Evolutionary conservation across 2,329 filamentous ascomycete genomes (phyloP), one percentile per base, ranked within the genome.

Genomic region (Fusarium newnesense): DNA sequence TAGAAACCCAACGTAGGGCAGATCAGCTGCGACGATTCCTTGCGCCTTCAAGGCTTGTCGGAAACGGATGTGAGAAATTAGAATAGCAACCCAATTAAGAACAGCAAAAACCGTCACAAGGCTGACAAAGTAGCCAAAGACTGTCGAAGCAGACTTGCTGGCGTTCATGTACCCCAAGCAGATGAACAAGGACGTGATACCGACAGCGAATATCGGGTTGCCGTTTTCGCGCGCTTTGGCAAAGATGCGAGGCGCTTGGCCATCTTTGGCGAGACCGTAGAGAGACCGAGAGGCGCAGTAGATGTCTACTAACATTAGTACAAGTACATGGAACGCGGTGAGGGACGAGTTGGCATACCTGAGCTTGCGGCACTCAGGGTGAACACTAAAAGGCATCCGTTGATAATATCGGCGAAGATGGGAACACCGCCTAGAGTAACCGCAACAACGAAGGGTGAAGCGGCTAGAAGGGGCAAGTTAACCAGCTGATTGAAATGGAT

Each of bases 91-190:
- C 83, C 84, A 86, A 74, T 84, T 84, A 32, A 86, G 78, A 21
- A 83, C 80, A 7, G 82, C 84, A 58, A 84, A 84, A 4, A 85
- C 81, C 1, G 84, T 85, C 30, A 84, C 80, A 7, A 86, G 76
- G 40, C 80, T 83, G 21, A 85, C 80, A n/a, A 86, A 80, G 70
- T 84, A 85, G 3, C 78, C 79, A 44, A 86, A 85, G 1, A 85
- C 82, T 1, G 44, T 12, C 26, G 49, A 9, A 80, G 66, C 0
- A 83, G 77, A 32, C 76, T 76, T 82, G 59, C 76, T 79, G 1
- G 81, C 79, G 44, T 84, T 85, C 73, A 86, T 78, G 75, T 82
- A 85, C 0, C 80, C 84, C 4, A 86, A 76, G 4, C 76, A 67
- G 30, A 80, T 78, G 63, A 85, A 83, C 9, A 58, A 19, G 3